Evolutionary conservation across 495 filamentous ascomycete genomes (phyloP).

Genomic region (Aspergillus conjunctus): DNA sequence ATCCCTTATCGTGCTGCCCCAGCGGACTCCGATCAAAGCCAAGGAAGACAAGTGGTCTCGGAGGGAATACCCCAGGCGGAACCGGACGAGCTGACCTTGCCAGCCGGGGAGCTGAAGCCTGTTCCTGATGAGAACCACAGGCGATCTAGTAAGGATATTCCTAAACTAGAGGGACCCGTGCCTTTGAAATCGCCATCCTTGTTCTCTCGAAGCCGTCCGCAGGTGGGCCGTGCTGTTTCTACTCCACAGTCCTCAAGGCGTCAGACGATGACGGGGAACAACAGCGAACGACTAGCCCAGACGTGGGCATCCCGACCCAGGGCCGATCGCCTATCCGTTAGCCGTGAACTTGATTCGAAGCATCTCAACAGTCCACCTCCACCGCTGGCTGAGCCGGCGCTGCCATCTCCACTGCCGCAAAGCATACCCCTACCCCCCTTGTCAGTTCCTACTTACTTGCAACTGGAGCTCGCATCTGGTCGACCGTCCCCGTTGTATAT

Average conservation of each 20-base stretch:
- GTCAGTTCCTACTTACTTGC: constrained; percentile 84
- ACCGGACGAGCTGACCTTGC: constrained; percentile 19
- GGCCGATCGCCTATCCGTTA: constrained; percentile 34
- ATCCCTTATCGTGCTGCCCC: constrained; percentile 44
- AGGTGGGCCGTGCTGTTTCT: constrained; percentile 40
- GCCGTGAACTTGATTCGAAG: constrained; percentile 46
- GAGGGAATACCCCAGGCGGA: constrained; percentile 26
- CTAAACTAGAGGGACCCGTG: constrained; percentile 30
- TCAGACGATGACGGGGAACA: constrained; percentile 21
- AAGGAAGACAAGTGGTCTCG: constrained; percentile 29
- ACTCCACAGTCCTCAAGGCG: constrained; percentile 37
- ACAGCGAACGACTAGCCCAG: constrained; percentile 40
- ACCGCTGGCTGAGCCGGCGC: constrained; percentile 39
- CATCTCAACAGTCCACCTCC: constrained; percentile 29
- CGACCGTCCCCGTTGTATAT: constrained; percentile 87
- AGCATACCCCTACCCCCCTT: constrained; percentile 78
- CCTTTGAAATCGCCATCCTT: constrained; percentile 24
- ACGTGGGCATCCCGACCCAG: constrained; percentile 44
- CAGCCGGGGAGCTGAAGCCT: constrained; percentile 23
- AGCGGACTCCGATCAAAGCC: constrained; percentile 25
- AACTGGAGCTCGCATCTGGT: constrained; percentile 82
- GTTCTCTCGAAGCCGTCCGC: constrained; percentile 37
- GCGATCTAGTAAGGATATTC: constrained; percentile 30
- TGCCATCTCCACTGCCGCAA: constrained; percentile 67
- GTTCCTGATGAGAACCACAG: constrained; percentile 24